phyloP scores from a whole-genome alignment of 2,329 filamentous ascomycete species.

The Lasiodiplodia gonubiensis region DNA sequence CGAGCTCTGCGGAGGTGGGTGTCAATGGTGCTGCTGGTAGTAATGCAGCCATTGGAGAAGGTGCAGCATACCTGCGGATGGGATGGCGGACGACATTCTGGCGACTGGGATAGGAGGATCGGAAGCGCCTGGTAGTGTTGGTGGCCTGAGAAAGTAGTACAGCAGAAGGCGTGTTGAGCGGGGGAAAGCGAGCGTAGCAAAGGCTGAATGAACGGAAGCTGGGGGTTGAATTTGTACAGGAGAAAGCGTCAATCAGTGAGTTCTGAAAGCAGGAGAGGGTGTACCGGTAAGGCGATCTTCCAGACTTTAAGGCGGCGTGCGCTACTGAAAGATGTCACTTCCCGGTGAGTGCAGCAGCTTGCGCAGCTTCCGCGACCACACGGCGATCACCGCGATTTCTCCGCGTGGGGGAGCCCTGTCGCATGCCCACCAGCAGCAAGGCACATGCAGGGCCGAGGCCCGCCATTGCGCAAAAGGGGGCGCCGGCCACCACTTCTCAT shows the following conservation, averaged over 20 bases:
- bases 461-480: slow-evolving; percentile 4
- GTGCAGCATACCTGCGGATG: slow-evolving; percentile 36
- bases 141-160: slow-evolving; percentile 13
- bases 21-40: slow-evolving; percentile 18
- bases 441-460: slow-evolving; percentile 9
- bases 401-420: slow-evolving; percentile 22
- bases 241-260: not conserved
- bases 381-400: slow-evolving; percentile 23
- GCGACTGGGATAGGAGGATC: slow-evolving; percentile 4
- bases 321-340: slow-evolving; percentile 18
- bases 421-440: not conserved
- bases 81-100: slow-evolving; percentile 33
- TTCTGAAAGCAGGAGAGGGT: not conserved
- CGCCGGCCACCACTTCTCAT: slow-evolving; percentile 16
- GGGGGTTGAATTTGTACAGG: not conserved
- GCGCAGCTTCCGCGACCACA: slow-evolving; percentile 22
- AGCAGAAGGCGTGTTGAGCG: not conserved
- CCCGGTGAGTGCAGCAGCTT: not conserved
- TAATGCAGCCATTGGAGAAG: slow-evolving; percentile 1
- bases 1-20: slow-evolving; percentile 40
- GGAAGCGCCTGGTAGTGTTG: slow-evolving; percentile 5
- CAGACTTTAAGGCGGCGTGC: slow-evolving; percentile 18
- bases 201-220: slow-evolving; percentile 17
- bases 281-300: not conserved
- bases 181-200: slow-evolving; percentile 17